phyloP scores from a whole-genome alignment of 768 basidiomycete genomes.

The Pleurotus eryngii region DNA sequence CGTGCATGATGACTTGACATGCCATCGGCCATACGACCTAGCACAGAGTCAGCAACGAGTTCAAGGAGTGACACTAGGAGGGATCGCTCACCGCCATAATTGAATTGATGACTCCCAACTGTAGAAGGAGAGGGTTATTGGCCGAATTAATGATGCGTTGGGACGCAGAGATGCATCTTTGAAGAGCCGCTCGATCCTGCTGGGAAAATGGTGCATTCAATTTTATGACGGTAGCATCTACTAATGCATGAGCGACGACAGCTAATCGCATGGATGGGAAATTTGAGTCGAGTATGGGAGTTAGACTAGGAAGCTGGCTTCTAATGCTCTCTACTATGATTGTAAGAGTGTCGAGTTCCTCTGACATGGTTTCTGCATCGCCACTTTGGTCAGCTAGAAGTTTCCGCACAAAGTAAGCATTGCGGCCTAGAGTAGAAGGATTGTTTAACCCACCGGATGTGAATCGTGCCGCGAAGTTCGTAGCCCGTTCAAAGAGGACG shows the following conservation, averaged over 20 bases:
- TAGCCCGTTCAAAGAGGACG: slow-evolving; percentile 31
- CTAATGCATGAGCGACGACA: slow-evolving; percentile 26
- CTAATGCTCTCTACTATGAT: slow-evolving; percentile 38
- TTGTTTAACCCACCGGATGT: slow-evolving; percentile 7
- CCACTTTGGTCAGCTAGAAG: neutral
- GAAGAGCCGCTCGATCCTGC: neutral
- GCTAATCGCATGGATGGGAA: slow-evolving; percentile 24
- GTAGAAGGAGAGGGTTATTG: slow-evolving; percentile 25
- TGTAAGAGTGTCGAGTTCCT: slow-evolving; percentile 42
- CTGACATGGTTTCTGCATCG: neutral
- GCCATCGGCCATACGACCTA: slow-evolving; percentile 46
- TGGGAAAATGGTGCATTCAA: slow-evolving; percentile 6
- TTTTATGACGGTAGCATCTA: slow-evolving; percentile 9
- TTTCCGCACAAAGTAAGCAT: neutral
- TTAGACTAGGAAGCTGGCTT: neutral
- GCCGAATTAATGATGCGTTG: slow-evolving; percentile 31
- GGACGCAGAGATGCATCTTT: slow-evolving; percentile 6
- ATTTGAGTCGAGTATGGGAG: neutral
- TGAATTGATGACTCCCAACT: slow-evolving; percentile 40
- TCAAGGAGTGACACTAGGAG: slow-evolving; percentile 3
- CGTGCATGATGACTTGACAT: slow-evolving; percentile 43
- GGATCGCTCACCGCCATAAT: slow-evolving; percentile 45
- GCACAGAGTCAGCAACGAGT: slow-evolving; percentile 6
- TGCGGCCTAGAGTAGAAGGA: neutral
- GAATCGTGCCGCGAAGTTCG: slow-evolving; percentile 13